Conservation (phyloP, 1,139 yeast species). For the Nakaseomyces sp. region DNA sequence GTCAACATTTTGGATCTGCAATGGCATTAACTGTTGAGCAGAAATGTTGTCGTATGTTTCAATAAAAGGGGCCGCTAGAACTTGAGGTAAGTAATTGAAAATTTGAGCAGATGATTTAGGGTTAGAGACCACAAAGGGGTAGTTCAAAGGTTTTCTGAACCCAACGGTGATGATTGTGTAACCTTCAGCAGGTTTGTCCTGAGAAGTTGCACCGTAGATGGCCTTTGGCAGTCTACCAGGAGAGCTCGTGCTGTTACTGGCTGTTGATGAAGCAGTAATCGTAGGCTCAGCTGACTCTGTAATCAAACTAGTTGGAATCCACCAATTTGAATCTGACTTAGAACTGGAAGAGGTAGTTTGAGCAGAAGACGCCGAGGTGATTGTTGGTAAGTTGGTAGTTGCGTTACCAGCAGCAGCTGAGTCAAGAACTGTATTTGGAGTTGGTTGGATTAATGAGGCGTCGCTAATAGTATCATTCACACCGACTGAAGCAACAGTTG, state of each 20-base stretch:
- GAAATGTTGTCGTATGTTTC: constrained; percentile 36
- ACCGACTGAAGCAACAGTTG: background rate
- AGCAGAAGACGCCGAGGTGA: constrained; percentile 8
- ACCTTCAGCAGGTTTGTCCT: constrained; percentile 27
- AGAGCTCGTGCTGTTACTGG: constrained; percentile 35
- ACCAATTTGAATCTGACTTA: constrained; percentile 25
- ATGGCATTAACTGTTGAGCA: constrained; percentile 59
- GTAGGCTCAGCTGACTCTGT: constrained; percentile 22
- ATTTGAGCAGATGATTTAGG: constrained; percentile 68
- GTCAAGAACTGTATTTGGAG: background rate
- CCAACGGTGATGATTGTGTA: constrained; percentile 58
- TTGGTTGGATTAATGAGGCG: background rate
- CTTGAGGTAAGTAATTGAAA: constrained; percentile 57
- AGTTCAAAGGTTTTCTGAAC: constrained; percentile 59
- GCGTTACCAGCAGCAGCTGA: constrained; percentile 8
- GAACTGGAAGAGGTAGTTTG: constrained; percentile 12
- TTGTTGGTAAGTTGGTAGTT: constrained; percentile 8
- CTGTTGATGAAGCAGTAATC: constrained; percentile 22
- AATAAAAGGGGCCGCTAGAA: constrained; percentile 46
- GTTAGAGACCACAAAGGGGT: constrained; percentile 60
- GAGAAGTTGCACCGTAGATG: constrained; percentile 40
- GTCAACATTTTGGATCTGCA: constrained; percentile 38
- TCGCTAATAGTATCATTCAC: background rate
- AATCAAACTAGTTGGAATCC: constrained; percentile 32
- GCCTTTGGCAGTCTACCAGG: constrained; percentile 61